Evolutionary conservation across 306 rosid genomes (phyloP).

Genomic region (Quercus mongolica): DNA sequence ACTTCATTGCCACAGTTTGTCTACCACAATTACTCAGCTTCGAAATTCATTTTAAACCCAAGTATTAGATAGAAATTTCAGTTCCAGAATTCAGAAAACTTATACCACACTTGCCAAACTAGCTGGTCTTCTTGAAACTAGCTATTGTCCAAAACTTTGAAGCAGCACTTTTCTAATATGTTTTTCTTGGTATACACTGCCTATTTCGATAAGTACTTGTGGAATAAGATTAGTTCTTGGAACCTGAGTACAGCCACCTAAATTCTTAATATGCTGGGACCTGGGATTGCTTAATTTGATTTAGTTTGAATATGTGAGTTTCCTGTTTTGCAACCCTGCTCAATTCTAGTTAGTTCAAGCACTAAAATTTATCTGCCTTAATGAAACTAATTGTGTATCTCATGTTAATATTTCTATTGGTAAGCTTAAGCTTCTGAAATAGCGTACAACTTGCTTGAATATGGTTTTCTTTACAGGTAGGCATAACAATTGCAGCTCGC

Average conservation of each 20-base stretch:
- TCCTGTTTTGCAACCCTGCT: not conserved
- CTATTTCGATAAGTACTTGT: not conserved
- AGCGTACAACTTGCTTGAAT: not conserved
- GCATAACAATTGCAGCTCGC: constrained; percentile 81
- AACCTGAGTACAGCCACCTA: not conserved
- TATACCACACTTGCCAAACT: not conserved
- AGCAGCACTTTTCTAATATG: not conserved
- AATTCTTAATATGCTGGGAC: not conserved
- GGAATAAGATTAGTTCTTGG: not conserved
- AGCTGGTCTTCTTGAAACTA: not conserved
- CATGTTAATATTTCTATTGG: not conserved
- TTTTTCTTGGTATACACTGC: not conserved
- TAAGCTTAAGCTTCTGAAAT: not conserved
- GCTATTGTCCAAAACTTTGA: not conserved
- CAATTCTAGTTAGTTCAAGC: not conserved
- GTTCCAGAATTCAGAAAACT: not conserved
- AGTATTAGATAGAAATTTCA: not conserved
- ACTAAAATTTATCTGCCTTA: not conserved
- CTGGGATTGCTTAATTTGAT: not conserved
- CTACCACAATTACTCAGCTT: not conserved
- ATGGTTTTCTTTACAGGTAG: constrained; percentile 56
- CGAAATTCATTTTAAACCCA: not conserved
- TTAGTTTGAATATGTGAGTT: not conserved
- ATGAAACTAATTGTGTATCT: not conserved
- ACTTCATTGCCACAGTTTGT: not conserved